Percentiles rank a stretch among this genome's conserved stretches.
phyloP scores from a whole-genome alignment of 2,329 filamentous ascomycete genomes.

The Colletotrichum trifolii region DNA sequence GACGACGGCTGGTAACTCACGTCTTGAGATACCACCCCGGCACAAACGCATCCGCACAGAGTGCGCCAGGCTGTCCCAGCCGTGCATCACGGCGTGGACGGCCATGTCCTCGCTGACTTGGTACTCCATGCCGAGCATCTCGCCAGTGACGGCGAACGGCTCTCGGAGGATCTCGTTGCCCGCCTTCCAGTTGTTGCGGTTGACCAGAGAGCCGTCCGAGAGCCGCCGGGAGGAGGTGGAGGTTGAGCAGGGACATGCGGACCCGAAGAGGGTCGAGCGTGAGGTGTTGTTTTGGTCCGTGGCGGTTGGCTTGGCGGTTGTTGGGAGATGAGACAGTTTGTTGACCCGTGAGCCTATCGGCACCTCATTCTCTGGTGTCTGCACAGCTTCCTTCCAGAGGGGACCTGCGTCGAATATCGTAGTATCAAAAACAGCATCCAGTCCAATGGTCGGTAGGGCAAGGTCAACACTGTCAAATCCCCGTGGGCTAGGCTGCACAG shows the following conservation, averaged over 20 bases:
- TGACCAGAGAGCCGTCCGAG: conserved; percentile 19
- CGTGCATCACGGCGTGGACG: conserved; percentile 41
- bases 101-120: conserved; percentile 41
- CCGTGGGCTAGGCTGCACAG: too few relatives aligned
- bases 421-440: too few relatives aligned
- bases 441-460: too few relatives aligned
- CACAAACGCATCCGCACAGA: conserved; percentile 30
- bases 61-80: conserved; percentile 43
- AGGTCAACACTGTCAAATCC: too few relatives aligned
- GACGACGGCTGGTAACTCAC: not conserved
- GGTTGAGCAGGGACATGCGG: not conserved
- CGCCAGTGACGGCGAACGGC: conserved; percentile 26
- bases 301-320: not conserved
- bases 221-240: not conserved
- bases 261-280: not conserved
- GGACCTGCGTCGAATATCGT: too few relatives aligned
- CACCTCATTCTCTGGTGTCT: too few relatives aligned
- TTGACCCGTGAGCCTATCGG: too few relatives aligned
- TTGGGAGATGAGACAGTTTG: not conserved
- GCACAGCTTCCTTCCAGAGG: too few relatives aligned
- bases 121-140: conserved; percentile 38
- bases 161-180: conserved; percentile 38
- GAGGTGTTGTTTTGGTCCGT: not conserved
- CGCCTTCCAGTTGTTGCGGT: conserved; percentile 41
- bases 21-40: conserved; percentile 25